Conservation (phyloP, 129 eudicot genomes). For the Ambrosia trifida region DNA sequence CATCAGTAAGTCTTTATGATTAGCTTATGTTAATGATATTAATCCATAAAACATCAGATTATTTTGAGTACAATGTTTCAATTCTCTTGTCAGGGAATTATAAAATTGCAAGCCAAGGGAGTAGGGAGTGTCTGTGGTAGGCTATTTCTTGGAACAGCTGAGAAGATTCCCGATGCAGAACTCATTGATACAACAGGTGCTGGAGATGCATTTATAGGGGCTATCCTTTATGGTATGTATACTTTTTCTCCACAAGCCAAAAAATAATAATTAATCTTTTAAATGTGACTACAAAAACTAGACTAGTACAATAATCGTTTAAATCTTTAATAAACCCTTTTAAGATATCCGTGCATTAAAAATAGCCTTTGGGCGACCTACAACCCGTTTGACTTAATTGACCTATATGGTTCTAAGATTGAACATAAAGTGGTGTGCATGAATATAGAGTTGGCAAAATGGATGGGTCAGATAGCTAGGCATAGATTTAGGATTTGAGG, state of each 20-base stretch:
- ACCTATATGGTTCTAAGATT: neutral
- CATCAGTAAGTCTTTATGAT: slow-evolving; percentile 57
- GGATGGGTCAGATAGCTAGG: neutral
- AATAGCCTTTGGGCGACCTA: neutral
- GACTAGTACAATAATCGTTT: too few relatives aligned
- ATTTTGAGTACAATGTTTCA: neutral
- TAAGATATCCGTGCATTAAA: too few relatives aligned
- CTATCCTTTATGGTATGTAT: slow-evolving; percentile 75
- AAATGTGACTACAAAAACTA: neutral
- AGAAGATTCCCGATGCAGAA: slow-evolving; percentile 76
- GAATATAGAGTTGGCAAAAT: neutral
- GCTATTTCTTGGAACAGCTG: slow-evolving; percentile 79
- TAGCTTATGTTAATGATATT: neutral
- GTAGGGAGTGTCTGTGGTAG: slow-evolving; percentile 64
- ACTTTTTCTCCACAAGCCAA: neutral
- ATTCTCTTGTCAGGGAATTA: slow-evolving; percentile 40
- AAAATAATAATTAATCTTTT: neutral
- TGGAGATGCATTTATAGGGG: slow-evolving; percentile 94
- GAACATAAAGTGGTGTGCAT: neutral
- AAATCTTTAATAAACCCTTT: neutral
- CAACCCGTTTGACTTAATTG: neutral
- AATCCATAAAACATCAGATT: neutral
- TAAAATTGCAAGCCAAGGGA: slow-evolving; percentile 57
- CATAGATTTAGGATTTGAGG: neutral
- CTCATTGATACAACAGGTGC: slow-evolving; percentile 97